These are phyloP conservation scores for Cryptococcus jaspeensis DNA, from an alignment of 1,284 basidiomycete genomes.

Conservation along the genomic window DNA sequence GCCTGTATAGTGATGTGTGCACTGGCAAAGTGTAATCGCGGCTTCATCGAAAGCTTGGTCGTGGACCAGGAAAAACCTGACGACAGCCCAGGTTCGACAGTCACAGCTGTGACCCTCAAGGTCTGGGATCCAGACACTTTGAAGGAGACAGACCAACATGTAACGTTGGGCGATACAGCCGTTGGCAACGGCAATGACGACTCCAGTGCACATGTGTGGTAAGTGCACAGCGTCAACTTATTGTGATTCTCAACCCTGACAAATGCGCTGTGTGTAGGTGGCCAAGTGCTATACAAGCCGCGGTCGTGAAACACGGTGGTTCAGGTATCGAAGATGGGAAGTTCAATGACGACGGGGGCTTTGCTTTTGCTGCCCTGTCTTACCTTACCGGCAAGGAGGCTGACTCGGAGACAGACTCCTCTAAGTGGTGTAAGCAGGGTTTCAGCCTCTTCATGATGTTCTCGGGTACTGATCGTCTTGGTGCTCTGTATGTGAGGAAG, in stretches of 20 bases:
- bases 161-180: background rate
- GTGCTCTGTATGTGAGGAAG: background rate
- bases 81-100: background rate
- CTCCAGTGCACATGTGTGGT: background rate
- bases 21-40: background rate
- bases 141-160: background rate
- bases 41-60: background rate
- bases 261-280: background rate
- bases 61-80: background rate
- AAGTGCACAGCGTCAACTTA: background rate
- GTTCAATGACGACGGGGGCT: background rate
- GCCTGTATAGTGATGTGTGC: background rate
- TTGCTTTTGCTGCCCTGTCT: background rate
- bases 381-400: background rate
- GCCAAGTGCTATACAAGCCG: background rate
- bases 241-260: no score
- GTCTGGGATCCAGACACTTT: conserved; percentile 1
- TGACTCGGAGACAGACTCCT: background rate
- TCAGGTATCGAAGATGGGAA: background rate
- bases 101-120: background rate
- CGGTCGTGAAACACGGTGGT: background rate
- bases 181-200: background rate
- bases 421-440: background rate
- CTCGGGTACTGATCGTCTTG: background rate
- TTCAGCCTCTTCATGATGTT: background rate